Conservation (phyloP, 148 eudicot species). For the Rhododendron vialii region DNA sequence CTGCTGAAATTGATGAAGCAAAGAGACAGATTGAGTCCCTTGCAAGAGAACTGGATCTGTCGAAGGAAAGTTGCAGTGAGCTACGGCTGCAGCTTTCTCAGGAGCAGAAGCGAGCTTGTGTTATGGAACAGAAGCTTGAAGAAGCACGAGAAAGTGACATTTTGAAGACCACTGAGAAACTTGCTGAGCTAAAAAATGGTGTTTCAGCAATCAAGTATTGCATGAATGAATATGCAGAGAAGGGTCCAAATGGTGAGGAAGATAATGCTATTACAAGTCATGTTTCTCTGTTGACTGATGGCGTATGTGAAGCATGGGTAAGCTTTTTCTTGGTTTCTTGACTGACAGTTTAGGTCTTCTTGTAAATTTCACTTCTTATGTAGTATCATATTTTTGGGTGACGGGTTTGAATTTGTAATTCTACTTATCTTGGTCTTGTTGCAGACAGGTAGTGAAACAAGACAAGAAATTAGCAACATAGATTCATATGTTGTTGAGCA, state of each 20-base stretch:
- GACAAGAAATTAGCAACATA: conserved; percentile 3
- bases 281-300: conserved; percentile 12
- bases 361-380: not conserved
- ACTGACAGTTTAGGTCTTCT: not conserved
- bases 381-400: not conserved
- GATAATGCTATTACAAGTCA: not conserved
- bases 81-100: conserved; percentile 30
- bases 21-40: conserved; percentile 35
- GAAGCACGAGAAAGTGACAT: conserved; percentile 36
- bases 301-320: conserved; percentile 33
- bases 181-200: conserved; percentile 41
- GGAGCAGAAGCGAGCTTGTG: conserved; percentile 28
- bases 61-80: conserved; percentile 24
- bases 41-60: conserved; percentile 23
- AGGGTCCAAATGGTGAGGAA: conserved; percentile 9
- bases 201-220: conserved; percentile 40
- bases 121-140: conserved; percentile 31
- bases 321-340: conserved; percentile 12
- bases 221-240: conserved; percentile 28
- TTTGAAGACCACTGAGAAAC: conserved; percentile 39
- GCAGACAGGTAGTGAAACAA: conserved; percentile 37
- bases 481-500: conserved; percentile 12
- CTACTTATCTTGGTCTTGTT: conserved; percentile 16
- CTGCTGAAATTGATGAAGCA: conserved; percentile 33
- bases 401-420: not conserved